Evolutionary conservation across 495 filamentous ascomycete species (phyloP), one percentile per base, ranked within the genome.

Genomic region (Neurospora tetrasperma): DNA sequence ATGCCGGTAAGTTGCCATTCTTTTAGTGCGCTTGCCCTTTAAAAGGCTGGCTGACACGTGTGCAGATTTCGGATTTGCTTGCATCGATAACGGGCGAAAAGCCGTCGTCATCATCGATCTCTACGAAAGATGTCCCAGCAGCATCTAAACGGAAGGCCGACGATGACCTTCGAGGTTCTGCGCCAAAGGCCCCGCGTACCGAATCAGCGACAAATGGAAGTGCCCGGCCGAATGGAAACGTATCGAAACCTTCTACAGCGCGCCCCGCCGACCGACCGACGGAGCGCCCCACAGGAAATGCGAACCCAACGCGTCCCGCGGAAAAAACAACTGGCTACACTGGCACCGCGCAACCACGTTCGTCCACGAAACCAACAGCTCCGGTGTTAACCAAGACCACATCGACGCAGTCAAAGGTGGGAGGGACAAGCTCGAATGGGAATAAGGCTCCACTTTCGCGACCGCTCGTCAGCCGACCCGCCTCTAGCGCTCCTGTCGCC

Each of bases 81-180:
- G 87, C 86, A 71, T 83, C 85, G 75, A 89, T 89, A 73, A 84
- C 80, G 43, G 87, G 87, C 71, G 86, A 83, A 20, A 76, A 83
- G 75, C 75, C 83, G 23, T 72, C 77, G 20, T 74, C 82, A 23
- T 79, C 83, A 27, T 73, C 83, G 41, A 79, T 78, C 5, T 73
- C 74, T 71, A 75, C 46, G n/a, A 75, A 54, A 27, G 79, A 77
- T 73, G 79, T 4, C 71, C 71, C 38, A 70, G 73, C 16, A 11
- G 39, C 72, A 31, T 74, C 81, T 4, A 88, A 89, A 79, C 85
- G 86, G 76, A 89, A 87, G 74, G 83, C 85, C 39, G 85, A 86
- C 38, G 83, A 86, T 71, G 82, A 85, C 66, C 73, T 82, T 46
- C 79, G 77, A 39, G 72, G 70, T n/a, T 59, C 71, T 35, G 73